phyloP scores from a whole-genome alignment of 306 rosid species.

The Cucumis cinereus region DNA sequence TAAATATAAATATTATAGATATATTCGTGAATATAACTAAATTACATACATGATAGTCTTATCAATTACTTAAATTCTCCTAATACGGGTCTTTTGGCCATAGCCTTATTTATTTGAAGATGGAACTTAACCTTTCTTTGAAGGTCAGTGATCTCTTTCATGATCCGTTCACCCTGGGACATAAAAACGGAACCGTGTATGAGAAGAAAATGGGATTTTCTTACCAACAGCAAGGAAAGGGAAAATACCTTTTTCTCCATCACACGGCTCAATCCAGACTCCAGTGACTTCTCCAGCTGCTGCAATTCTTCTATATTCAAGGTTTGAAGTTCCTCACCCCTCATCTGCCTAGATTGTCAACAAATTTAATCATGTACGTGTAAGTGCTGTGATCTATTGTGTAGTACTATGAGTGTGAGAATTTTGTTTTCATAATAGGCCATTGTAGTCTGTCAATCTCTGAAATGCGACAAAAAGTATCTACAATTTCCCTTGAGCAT shows the following conservation, averaged over 20 bases:
- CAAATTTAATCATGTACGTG: not conserved
- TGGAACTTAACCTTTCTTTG: slow-evolving; percentile 53
- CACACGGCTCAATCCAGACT: slow-evolving; percentile 61
- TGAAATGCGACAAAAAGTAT: not conserved
- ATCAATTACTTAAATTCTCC: not conserved
- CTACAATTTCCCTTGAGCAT: not conserved
- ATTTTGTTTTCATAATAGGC: not conserved
- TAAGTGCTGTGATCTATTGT: not conserved
- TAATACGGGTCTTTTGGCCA: not conserved
- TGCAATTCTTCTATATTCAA: slow-evolving; percentile 58
- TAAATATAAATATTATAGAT: too few species aligned
- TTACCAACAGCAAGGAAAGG: not conserved
- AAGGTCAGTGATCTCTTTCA: slow-evolving; percentile 56
- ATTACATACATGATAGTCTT: not conserved
- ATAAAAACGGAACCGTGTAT: not conserved
- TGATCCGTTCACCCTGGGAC: slow-evolving; percentile 66
- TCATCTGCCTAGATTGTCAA: slow-evolving; percentile 49
- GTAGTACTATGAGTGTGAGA: not conserved
- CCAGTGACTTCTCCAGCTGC: slow-evolving; percentile 64
- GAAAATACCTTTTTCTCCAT: slow-evolving; percentile 50
- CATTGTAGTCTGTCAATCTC: not conserved
- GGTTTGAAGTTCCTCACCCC: slow-evolving; percentile 89
- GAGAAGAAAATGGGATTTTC: not conserved
- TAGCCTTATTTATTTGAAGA: not conserved
- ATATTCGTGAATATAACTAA: not conserved